Base-by-base conservation (phyloP, 2,329 filamentous ascomycete genomes). In the Fonsecaea multimorphosa region DNA sequence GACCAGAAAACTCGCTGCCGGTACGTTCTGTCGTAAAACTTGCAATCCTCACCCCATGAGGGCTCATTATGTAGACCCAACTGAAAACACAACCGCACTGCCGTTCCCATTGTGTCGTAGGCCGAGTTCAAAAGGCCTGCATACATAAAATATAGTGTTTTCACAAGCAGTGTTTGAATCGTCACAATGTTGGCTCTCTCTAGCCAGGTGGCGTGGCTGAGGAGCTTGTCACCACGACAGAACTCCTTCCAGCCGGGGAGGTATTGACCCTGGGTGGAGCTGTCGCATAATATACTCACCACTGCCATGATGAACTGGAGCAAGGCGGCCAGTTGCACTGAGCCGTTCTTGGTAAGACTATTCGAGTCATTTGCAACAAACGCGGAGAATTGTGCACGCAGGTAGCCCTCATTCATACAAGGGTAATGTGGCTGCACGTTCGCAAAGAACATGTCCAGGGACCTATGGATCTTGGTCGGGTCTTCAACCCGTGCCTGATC, bases 261-360 rank as follows among this genome's bases (percentile, higher is more conserved):
- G 27, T n/a, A 34, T n/a, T 54, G 14, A 1, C 16, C 27, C n/a
- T 31, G 32, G 3, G 32, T 40, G 8, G 55, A 38, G 19, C 5
- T 22, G 36, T 58, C 55, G n/a, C 32, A 34, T 7, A 32, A 31
- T 2, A 54, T 32, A 12, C 27, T 31, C 52, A 22, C 32, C 14
- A 54, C 52, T 34, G 52, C 52, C 52, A 54, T 54, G 52, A 54
- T 54, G 27, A 32, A 19, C 5, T 54, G 14, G 24, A 54, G 52
- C 6, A 54, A 27, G 24, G 52, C 32, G 12, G 52, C 52, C 12
- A 54, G 19, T 32, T 54, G 27, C 7, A 54, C 27, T 3, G 55
- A 6, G n/a, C 22, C 11, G 32, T 24, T 32, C 27, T 32, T 31
- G 22, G 27, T 32, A 3, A 32, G 14, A 12, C 6, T 9, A 34